Percentiles rank a stretch among this genome's conserved stretches.
Conservation (phyloP, 1,139 yeast genomes). For the Citeromyces hawaiiensis region DNA sequence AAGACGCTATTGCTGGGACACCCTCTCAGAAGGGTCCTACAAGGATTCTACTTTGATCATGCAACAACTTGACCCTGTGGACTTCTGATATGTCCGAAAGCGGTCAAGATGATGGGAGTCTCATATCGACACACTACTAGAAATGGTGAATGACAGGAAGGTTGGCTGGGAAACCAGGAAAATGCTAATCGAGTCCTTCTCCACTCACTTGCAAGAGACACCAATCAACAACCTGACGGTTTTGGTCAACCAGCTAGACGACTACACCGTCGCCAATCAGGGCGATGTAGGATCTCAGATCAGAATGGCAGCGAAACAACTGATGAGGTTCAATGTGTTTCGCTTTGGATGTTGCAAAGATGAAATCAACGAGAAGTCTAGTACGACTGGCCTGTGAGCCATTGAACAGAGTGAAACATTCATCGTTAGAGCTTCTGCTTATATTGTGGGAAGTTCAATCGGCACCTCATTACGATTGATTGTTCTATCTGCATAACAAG, state of each 20-base stretch:
- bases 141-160: slow-evolving; percentile 7
- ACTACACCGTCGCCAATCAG: slow-evolving; percentile 53
- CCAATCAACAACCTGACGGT: slow-evolving; percentile 2
- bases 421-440: slow-evolving; percentile 14
- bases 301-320: slow-evolving; percentile 32
- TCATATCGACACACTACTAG: slow-evolving; percentile 7
- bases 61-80: slow-evolving; percentile 98
- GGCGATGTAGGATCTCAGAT: slow-evolving; percentile 77
- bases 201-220: slow-evolving; percentile 6
- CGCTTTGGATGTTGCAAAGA: slow-evolving; percentile 7
- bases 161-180: slow-evolving; percentile 11
- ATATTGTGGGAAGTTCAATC: slow-evolving; percentile 6
- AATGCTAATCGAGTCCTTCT: slow-evolving; percentile 13
- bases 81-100: slow-evolving; percentile 91
- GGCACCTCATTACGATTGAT: background rate
- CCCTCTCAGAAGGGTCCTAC: slow-evolving; percentile 94
- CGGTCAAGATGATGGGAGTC: slow-evolving; percentile 34
- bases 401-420: slow-evolving; percentile 23
- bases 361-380: slow-evolving; percentile 19
- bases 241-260: slow-evolving; percentile 29
- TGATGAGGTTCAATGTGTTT: slow-evolving; percentile 20
- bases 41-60: slow-evolving; percentile 96
- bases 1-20: slow-evolving; percentile 99
- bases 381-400: slow-evolving; percentile 43
- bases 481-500: slow-evolving; percentile 1